Percentiles rank a stretch among this genome's conserved stretches.
phyloP scores from a whole-genome alignment of 805 yeast genomes.

The Monosporozyma yasuniensis region DNA sequence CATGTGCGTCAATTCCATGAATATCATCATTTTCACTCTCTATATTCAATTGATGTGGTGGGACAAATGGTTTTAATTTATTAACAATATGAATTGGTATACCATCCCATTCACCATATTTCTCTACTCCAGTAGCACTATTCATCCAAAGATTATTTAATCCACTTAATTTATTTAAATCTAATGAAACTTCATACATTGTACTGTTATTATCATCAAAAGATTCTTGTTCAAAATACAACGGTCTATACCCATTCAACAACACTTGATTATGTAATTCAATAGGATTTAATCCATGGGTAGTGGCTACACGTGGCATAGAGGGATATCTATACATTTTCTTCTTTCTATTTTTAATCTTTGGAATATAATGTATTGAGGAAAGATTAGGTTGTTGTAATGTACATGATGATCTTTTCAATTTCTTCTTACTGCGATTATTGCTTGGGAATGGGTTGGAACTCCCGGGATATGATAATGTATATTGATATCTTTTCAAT shows the following conservation, averaged over 20 bases:
- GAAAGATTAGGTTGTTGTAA: neutral
- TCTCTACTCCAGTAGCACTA: constrained; percentile 31
- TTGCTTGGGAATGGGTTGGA: neutral
- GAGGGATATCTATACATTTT: constrained; percentile 19
- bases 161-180: neutral
- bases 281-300: constrained; percentile 17
- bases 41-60: constrained; percentile 18
- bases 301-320: constrained; percentile 26
- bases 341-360: neutral
- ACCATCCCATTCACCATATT: constrained; percentile 29
- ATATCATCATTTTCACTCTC: neutral
- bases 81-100: constrained; percentile 26
- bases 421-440: neutral
- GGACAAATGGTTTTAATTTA: constrained; percentile 29
- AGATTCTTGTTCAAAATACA: constrained; percentile 13
- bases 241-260: constrained; percentile 28
- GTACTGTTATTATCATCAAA: neutral
- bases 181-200: neutral
- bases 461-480: neutral
- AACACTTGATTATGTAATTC: constrained; percentile 20
- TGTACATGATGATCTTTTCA: neutral
- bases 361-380: neutral
- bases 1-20: constrained; percentile 3
- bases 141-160: constrained; percentile 21
- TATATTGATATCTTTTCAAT: constrained; percentile 3